Evolutionary conservation across 2,329 filamentous ascomycete genomes (phyloP), one percentile per base, ranked within the genome.

Genomic region (Fusarium sp.): DNA sequence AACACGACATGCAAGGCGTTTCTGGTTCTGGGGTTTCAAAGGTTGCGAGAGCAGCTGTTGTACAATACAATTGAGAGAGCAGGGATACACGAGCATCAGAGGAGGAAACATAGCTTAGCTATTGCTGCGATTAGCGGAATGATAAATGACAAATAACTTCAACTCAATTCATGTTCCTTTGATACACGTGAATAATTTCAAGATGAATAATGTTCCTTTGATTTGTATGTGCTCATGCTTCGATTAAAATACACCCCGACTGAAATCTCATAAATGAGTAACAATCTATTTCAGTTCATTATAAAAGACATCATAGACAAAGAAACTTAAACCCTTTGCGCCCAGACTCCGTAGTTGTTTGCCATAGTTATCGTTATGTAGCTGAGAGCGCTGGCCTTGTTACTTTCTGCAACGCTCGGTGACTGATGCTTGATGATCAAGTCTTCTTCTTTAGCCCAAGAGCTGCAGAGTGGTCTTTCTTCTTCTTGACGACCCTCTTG

Each of bases 361-460:
- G 2, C 16, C 20, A 20, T 29, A 4, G 38, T 20, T 11, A 6
- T 45, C 12, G 8, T 44, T 4, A 20, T 8, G 24, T 18, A 3
- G 5, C 11, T 27, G 14, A 9, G 18, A 22, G 2, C 10, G 9
- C 6, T 7, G 18, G 1, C 8, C 20, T 6, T 6, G 5, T n/a
- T 10, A 0, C 12, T 32, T 11, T 3, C 7, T 2, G 1, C 15
- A 5, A 4, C 20, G 1, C 3, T 7, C 89, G 85, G 20, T 1
- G n/a, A n/a, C n/a, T n/a, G n/a, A n/a, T n/a, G n/a, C n/a, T n/a
- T n/a, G n/a, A n/a, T n/a, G 87, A 83, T 18, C 86, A 83, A 8
- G n/a, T n/a, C 81, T 94, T 95, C 85, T 93, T 96, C 84, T 97
- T 98, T 75, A 98, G 95, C 2, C 95, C 94, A 51, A 97, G 80